Evolutionary conservation across 2,329 filamentous ascomycete species (phyloP).

Genomic region (Sclerotiophoma versabilis): DNA sequence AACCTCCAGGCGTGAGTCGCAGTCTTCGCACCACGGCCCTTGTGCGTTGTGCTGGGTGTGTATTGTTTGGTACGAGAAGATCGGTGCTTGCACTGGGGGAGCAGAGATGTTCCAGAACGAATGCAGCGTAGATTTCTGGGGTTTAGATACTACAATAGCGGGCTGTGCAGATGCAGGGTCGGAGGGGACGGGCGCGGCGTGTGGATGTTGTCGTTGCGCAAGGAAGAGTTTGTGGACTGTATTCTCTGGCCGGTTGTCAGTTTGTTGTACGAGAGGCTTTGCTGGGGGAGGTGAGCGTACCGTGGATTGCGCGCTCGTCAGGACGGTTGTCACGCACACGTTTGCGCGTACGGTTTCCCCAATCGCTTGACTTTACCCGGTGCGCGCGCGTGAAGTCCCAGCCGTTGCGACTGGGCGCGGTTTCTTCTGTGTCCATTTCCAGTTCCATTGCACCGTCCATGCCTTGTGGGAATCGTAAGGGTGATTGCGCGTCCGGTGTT

Average conservation of each 20-base stretch:
- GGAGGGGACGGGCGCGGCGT: slow-evolving; percentile 39
- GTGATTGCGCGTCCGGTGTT: slow-evolving; percentile 41
- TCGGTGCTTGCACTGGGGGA: slow-evolving; percentile 33
- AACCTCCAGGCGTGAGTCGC: slow-evolving; percentile 46
- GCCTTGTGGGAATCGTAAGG: slow-evolving; percentile 30
- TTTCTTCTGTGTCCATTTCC: slow-evolving; percentile 31
- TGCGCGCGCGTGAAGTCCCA: slow-evolving; percentile 39
- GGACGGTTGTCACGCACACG: slow-evolving; percentile 65
- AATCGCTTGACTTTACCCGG: slow-evolving; percentile 48
- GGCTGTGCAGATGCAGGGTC: slow-evolving; percentile 25
- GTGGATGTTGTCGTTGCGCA: slow-evolving; percentile 49
- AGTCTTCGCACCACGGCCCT: slow-evolving; percentile 53
- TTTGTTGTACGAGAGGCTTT: background rate
- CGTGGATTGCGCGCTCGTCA: slow-evolving; percentile 62
- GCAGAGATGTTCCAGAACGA: slow-evolving; percentile 56
- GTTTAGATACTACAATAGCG: slow-evolving; percentile 17
- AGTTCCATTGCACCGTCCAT: slow-evolving; percentile 35
- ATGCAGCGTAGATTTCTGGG: slow-evolving; percentile 56
- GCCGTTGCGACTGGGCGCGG: slow-evolving; percentile 14
- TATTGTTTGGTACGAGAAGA: slow-evolving; percentile 25
- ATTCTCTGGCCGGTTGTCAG: slow-evolving; percentile 44
- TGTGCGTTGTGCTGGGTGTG: slow-evolving; percentile 11
- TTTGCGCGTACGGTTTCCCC: slow-evolving; percentile 66
- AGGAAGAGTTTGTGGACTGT: slow-evolving; percentile 56
- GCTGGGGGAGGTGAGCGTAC: slow-evolving; percentile 43